Evolutionary conservation across 495 filamentous ascomycete species (phyloP).

Genomic region (Parathielavia appendiculata): DNA sequence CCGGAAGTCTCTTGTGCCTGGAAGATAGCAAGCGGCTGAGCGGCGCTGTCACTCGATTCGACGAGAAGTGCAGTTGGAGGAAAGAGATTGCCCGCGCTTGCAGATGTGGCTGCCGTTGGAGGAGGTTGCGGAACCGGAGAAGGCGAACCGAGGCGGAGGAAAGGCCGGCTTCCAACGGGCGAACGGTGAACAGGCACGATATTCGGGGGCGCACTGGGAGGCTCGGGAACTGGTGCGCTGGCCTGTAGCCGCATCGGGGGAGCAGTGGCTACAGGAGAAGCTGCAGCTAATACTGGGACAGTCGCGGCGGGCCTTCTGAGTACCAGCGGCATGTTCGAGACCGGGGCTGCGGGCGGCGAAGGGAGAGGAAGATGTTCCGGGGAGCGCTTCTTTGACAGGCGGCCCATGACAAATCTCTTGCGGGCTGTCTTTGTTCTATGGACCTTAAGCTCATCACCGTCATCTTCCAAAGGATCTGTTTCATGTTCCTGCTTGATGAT

Average conservation of each 20-base stretch:
- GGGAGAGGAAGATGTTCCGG: background rate
- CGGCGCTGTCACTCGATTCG: background rate
- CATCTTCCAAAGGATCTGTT: too few species aligned
- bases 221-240: background rate
- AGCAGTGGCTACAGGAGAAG: background rate
- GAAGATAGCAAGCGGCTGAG: background rate
- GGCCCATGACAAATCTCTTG: too few species aligned
- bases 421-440: background rate
- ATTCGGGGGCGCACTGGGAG: background rate
- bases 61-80: background rate
- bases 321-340: background rate
- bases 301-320: background rate
- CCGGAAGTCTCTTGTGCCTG: background rate
- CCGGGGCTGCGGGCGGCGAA: background rate
- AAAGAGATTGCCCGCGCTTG: background rate
- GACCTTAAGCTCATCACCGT: too few species aligned
- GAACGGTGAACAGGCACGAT: background rate
- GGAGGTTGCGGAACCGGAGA: background rate
- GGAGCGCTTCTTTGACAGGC: too few species aligned
- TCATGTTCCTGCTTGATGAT: background rate
- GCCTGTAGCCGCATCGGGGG: background rate
- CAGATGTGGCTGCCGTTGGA: background rate
- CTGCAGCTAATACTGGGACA: background rate
- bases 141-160: background rate
- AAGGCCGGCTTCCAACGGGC: background rate